phyloP scores from a whole-genome alignment of 2,329 filamentous ascomycete species.

The Fragosphaeria purpurea region DNA sequence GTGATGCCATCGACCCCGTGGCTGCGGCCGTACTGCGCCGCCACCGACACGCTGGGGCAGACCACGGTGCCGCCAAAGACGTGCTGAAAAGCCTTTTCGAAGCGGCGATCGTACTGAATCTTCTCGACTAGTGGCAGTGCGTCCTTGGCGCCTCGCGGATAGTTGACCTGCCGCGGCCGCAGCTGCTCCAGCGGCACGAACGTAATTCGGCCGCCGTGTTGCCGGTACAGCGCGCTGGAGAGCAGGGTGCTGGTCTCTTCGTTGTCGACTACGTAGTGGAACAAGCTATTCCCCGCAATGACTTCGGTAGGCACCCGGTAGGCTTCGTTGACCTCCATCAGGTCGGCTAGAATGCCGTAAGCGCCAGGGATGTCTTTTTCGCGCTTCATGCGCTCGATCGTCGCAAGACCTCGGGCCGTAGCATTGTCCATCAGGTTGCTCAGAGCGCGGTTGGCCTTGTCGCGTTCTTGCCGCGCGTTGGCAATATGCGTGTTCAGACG shows the following conservation, averaged over 20 bases:
- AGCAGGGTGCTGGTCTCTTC: conserved; percentile 77
- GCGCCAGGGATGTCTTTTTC: conserved; percentile 74
- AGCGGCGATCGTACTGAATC: conserved; percentile 65
- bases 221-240: conserved; percentile 67
- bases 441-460: conserved; percentile 66
- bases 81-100: conserved; percentile 80
- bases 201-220: conserved; percentile 77
- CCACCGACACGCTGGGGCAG: conserved; percentile 79
- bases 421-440: conserved; percentile 82
- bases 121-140: conserved; percentile 81
- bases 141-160: conserved; percentile 70
- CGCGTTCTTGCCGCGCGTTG: conserved; percentile 66
- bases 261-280: conserved; percentile 92
- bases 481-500: conserved; percentile 69
- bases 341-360: conserved; percentile 84
- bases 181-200: conserved; percentile 89
- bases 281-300: conserved; percentile 82
- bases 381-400: conserved; percentile 71
- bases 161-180: conserved; percentile 57
- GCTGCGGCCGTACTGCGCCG: conserved; percentile 82
- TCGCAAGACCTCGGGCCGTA: conserved; percentile 77
- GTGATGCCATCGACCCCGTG: conserved; percentile 91
- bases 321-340: conserved; percentile 75
- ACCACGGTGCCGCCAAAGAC: conserved; percentile 95
- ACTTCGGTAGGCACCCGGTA: conserved; percentile 89